Percentiles rank a stretch among this genome's conserved stretches.
Evolutionary conservation across 352 stramenopile genomes (phyloP).

Genomic region (Phytophthora uliginosa): DNA sequence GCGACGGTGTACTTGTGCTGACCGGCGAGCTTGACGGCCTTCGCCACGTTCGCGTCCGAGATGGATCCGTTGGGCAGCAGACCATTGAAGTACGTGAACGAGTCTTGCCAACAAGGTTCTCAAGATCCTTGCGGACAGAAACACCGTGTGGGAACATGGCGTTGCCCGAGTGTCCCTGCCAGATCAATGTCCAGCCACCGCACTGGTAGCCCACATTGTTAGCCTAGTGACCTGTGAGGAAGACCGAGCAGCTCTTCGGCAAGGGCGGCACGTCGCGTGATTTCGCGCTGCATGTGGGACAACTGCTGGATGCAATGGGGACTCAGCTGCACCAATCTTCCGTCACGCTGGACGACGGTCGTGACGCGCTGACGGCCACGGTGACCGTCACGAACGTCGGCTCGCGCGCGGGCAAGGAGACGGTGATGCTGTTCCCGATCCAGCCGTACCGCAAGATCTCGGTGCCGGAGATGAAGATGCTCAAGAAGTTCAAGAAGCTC

Average conservation of each 20-base stretch:
- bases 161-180: slow-evolving; percentile 77
- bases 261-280: slow-evolving; percentile 62
- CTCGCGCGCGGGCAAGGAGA: slow-evolving; percentile 65
- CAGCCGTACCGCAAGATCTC: slow-evolving; percentile 69
- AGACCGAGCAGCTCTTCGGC: slow-evolving; percentile 40
- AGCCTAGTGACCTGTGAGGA: slow-evolving; percentile 67
- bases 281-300: slow-evolving; percentile 48
- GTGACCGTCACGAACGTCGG: slow-evolving; percentile 82
- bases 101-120: slow-evolving; percentile 32
- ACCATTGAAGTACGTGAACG: slow-evolving; percentile 61
- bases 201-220: slow-evolving; percentile 74
- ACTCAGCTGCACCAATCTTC: slow-evolving; percentile 74
- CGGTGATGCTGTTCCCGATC: slow-evolving; percentile 83
- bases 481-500: slow-evolving; percentile 88
- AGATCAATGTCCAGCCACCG: slow-evolving; percentile 81
- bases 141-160: slow-evolving; percentile 56
- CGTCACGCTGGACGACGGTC: slow-evolving; percentile 50
- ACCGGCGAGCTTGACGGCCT: slow-evolving; percentile 50
- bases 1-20: slow-evolving; percentile 70
- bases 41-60: slow-evolving; percentile 7
- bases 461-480: slow-evolving; percentile 83
- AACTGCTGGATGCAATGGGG: slow-evolving; percentile 72
- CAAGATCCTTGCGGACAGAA: slow-evolving; percentile 44
- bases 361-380: slow-evolving; percentile 39
- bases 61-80: slow-evolving; percentile 48